phyloP scores from a whole-genome alignment of 2,329 filamentous ascomycete genomes.

The Calonectria crousiana region DNA sequence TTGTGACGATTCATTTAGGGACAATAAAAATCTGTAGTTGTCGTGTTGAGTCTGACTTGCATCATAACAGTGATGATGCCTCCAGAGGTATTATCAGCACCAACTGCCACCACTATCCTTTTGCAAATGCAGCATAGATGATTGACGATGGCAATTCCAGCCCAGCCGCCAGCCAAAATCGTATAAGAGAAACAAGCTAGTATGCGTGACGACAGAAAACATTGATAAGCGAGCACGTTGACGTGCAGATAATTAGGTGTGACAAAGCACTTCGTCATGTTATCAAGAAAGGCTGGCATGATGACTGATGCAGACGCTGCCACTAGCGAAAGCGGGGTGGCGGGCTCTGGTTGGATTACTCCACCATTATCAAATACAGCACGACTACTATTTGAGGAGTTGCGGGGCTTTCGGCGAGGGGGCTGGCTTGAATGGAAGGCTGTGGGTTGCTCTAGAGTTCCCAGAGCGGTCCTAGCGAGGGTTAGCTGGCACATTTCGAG shows the following conservation, averaged over 20 bases:
- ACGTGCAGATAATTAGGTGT: background rate
- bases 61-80: background rate
- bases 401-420: conserved; percentile 8
- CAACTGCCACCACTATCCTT: background rate
- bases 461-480: background rate
- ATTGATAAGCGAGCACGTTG: background rate
- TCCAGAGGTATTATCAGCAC: background rate
- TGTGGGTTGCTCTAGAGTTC: conserved; percentile 7
- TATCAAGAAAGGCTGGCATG: conserved; percentile 32
- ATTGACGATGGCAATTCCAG: background rate
- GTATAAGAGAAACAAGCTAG: background rate
- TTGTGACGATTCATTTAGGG: background rate
- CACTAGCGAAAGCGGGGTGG: conserved; percentile 37
- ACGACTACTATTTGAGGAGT: conserved; percentile 11
- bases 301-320: conserved; percentile 34
- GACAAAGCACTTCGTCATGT: conserved; percentile 28
- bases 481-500: background rate
- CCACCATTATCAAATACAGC: conserved; percentile 41
- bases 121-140: background rate
- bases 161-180: no score
- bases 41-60: background rate
- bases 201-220: background rate
- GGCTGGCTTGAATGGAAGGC: conserved; percentile 8
- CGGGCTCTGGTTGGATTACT: conserved; percentile 34
- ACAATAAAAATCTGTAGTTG: background rate